Evolutionary conservation across 2,329 filamentous ascomycete genomes (phyloP).

Genomic region (Colletotrichum orchidophilum): DNA sequence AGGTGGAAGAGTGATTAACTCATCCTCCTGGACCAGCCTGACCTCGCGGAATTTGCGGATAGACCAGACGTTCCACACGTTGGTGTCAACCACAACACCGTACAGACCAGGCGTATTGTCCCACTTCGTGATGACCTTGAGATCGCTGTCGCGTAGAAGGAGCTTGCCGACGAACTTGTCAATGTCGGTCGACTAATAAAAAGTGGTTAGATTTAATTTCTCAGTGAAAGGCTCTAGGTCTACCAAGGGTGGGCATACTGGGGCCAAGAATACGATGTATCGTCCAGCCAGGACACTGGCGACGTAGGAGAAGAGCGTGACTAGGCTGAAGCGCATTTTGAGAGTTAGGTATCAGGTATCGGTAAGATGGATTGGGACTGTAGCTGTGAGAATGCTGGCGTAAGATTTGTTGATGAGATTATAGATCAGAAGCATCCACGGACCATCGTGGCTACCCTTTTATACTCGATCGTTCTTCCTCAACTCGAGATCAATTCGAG

Average conservation of each 20-base stretch:
- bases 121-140: neutral
- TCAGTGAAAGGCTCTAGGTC: too few relatives aligned
- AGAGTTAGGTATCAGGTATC: neutral
- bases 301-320: neutral
- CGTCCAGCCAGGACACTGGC: neutral
- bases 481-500: neutral
- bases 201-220: too few relatives aligned
- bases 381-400: too few relatives aligned
- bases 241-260: constrained; percentile 3
- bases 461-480: neutral
- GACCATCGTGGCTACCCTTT: neutral
- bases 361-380: neutral
- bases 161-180: constrained; percentile 15
- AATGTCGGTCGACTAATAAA: neutral
- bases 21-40: neutral
- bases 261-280: constrained; percentile 17
- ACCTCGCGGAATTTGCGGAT: constrained; percentile 17
- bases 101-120: neutral
- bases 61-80: neutral
- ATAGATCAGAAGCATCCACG: neutral
- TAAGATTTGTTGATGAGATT: neutral
- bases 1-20: neutral
- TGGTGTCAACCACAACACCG: constrained; percentile 23
- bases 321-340: neutral
- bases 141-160: neutral